Evolutionary conservation across 306 rosid genomes (phyloP).

Genomic region (Sphenostylis stenocarpa): DNA sequence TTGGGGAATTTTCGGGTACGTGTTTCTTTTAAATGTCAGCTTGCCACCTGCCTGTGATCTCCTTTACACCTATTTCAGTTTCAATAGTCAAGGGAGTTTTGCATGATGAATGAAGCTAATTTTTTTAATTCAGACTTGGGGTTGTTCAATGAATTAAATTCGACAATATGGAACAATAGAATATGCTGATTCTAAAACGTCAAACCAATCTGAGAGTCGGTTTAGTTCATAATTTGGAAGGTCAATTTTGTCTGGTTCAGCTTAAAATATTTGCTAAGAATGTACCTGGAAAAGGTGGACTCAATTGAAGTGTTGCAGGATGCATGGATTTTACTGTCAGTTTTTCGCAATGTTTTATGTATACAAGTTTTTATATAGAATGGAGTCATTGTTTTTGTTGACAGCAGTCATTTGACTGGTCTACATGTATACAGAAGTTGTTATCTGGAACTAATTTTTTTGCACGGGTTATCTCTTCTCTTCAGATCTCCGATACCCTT

Average conservation of each 20-base stretch:
- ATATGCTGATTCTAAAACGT: background rate
- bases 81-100: background rate
- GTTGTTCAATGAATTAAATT: conserved; percentile 9
- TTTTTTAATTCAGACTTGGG: background rate
- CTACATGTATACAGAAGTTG: background rate
- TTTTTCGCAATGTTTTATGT: background rate
- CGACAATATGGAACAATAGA: conserved; percentile 6
- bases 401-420: background rate
- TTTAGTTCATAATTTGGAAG: background rate
- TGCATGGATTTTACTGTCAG: background rate
- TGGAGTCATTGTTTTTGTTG: conserved; percentile 3
- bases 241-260: conserved; percentile 6
- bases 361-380: background rate
- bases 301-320: background rate
- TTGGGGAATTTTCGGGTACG: conserved; percentile 94
- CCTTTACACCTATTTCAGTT: background rate
- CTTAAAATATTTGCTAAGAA: background rate
- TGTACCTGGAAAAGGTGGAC: background rate
- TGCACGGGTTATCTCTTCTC: background rate
- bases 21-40: conserved; percentile 12
- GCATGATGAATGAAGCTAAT: background rate
- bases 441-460: background rate
- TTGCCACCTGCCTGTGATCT: background rate
- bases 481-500: conserved; percentile 86
- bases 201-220: conserved; percentile 10